These are phyloP conservation scores for Trichosporon sp. DNA, from an alignment of 1,284 basidiomycete species.

Conservation along the genomic window DNA sequence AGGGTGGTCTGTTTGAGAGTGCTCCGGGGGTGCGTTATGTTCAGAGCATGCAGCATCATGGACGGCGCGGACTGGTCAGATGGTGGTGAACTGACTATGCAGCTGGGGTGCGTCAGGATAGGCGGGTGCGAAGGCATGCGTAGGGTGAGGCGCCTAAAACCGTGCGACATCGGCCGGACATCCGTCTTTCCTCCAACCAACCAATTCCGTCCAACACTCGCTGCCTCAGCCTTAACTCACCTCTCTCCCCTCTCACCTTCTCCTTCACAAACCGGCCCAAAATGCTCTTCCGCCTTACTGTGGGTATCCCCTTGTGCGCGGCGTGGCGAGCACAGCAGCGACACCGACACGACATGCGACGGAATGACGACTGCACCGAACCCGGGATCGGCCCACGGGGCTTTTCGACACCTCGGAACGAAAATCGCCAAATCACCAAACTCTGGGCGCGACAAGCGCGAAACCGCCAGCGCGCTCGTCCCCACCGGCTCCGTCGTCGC, in stretches of 20 bases:
- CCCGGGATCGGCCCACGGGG: slow-evolving; percentile 5
- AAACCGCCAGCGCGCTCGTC: not conserved
- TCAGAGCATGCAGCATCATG: not conserved
- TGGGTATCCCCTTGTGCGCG: slow-evolving; percentile 33
- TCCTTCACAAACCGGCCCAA: slow-evolving; percentile 30
- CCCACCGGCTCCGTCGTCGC: not conserved
- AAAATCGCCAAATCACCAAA: slow-evolving; percentile 18
- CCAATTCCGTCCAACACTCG: slow-evolving; percentile 20
- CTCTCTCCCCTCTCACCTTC: slow-evolving; percentile 12
- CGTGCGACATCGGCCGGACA: slow-evolving; percentile 21
- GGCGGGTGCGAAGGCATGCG: slow-evolving; percentile 17
- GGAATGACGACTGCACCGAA: not conserved
- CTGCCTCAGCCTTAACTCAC: slow-evolving; percentile 8
- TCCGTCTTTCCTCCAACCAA: slow-evolving; percentile 19
- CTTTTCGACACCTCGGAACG: slow-evolving; percentile 15
- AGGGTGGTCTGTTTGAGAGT: not conserved
- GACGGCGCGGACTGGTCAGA: not conserved
- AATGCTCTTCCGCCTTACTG: slow-evolving; percentile 53
- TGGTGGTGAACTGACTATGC: not conserved
- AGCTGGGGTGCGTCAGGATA: not conserved
- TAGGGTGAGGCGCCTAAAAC: slow-evolving; percentile 6
- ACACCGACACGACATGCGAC: slow-evolving; percentile 19
- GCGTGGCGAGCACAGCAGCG: slow-evolving; percentile 13
- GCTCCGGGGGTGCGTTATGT: not conserved
- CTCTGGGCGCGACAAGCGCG: slow-evolving; percentile 15